Base-by-base conservation (phyloP, 31 red algal species). In the Endocladia muricata region DNA sequence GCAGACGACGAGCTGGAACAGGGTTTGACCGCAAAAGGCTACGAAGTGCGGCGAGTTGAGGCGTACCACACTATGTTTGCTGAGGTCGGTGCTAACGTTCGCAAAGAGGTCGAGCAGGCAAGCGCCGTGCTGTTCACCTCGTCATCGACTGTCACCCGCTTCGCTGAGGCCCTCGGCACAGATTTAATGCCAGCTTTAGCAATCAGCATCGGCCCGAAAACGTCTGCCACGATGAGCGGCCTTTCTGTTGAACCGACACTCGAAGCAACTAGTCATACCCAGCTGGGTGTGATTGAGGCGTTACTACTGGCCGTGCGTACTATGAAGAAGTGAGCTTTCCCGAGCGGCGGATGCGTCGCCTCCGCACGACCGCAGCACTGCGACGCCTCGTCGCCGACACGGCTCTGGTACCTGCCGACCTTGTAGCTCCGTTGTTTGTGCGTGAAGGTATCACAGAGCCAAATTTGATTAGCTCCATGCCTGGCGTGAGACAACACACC, bases 371-470 rank as follows among this genome's bases (percentile, higher is more conserved):
- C 21, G 15, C 13, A 25, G 59, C 59, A 9, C 59, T 63, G 19
- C n/a, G n/a, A n/a, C n/a, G n/a, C n/a, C n/a, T n/a, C n/a, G 59
- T 63, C 59, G 59, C 59, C 9, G 59, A 63, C 9, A 63, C 9
- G 9, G 9, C 13, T 11, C 59, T 63, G 59, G 11, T 9, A 11
- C 9, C 23, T 21, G 59, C 11, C 28, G 59, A 63, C 23, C 28
- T 63, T 8, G 23, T 63, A 21, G 9, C 13, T 8, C 59, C 59
- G 26, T 23, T 63, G 9, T 63, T 63, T 31, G 59, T 63, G 13
- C 9, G 13, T 23, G 23, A 63, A 9, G 13, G 23, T 8, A 9
- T 25, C 13, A 23, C 9, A 8, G 9, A 11, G 15, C 13, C 9
- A 8, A 23, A 28, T 11, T 21, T 23, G 59, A 63, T 63, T 23